Conservation (phyloP, 805 yeast species). For the Diddensiella caesifluorescens region DNA sequence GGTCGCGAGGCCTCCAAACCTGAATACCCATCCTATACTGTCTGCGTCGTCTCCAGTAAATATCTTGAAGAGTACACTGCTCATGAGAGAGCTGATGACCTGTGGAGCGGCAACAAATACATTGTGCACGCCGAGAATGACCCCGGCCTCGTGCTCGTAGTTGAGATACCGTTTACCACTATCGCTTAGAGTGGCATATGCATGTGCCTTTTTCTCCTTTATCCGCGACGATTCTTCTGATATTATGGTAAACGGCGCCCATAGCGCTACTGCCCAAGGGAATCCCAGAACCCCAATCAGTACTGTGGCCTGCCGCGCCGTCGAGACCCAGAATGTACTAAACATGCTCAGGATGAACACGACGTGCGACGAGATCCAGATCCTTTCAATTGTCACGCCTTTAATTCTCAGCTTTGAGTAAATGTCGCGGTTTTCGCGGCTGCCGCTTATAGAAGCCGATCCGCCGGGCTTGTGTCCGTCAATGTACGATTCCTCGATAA, state of each 20-base stretch:
- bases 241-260: slow-evolving; percentile 63
- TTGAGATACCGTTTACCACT: slow-evolving; percentile 9
- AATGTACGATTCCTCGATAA: slow-evolving; percentile 34
- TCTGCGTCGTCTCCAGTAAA: slow-evolving; percentile 29
- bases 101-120: slow-evolving; percentile 56
- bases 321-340: slow-evolving; percentile 41
- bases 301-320: slow-evolving; percentile 40
- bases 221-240: slow-evolving; percentile 53
- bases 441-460: slow-evolving; percentile 1
- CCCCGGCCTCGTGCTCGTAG: slow-evolving; percentile 52
- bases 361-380: slow-evolving; percentile 50
- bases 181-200: slow-evolving; percentile 21
- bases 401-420: neutral
- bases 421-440: neutral
- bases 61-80: slow-evolving; percentile 42
- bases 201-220: slow-evolving; percentile 39
- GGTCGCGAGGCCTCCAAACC: slow-evolving; percentile 50
- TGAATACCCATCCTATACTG: slow-evolving; percentile 52
- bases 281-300: slow-evolving; percentile 52
- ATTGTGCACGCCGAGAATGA: slow-evolving; percentile 52
- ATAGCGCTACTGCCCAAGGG: slow-evolving; percentile 60
- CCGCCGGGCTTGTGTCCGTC: slow-evolving; percentile 12
- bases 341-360: slow-evolving; percentile 46
- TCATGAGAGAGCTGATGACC: slow-evolving; percentile 45
- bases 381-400: slow-evolving; percentile 32